A percentile compares a stretch with the other conserved stretches of the same genome.
Evolutionary conservation across 805 yeast species (phyloP).

Genomic region (Metschnikowia noctiluminum): DNA sequence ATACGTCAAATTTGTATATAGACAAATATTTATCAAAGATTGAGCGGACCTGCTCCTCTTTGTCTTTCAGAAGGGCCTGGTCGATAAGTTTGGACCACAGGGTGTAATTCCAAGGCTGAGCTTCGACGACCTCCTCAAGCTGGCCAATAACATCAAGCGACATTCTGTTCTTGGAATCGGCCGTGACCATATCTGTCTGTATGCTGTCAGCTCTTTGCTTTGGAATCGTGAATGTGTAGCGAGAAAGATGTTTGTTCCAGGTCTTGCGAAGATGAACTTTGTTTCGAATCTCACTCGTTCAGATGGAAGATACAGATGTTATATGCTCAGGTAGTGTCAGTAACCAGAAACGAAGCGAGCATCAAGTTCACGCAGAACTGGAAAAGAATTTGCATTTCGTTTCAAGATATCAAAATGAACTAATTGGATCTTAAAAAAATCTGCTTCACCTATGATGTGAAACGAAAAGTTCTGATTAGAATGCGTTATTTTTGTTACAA

Average conservation of each 20-base stretch:
- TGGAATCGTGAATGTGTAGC: too few species aligned
- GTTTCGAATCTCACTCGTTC: too few species aligned
- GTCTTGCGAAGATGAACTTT: too few species aligned
- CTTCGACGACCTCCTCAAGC: slow-evolving; percentile 51
- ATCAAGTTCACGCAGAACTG: background rate
- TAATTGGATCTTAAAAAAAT: too few species aligned
- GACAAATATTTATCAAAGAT: slow-evolving; percentile 58
- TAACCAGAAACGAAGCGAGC: background rate
- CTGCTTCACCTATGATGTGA: too few species aligned
- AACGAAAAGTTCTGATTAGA: too few species aligned
- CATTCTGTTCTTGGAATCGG: slow-evolving; percentile 23
- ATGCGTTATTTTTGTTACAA: background rate
- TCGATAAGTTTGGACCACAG: slow-evolving; percentile 58
- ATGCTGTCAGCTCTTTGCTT: too few species aligned
- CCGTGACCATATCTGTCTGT: slow-evolving; percentile 10
- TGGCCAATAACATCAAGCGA: slow-evolving; percentile 54
- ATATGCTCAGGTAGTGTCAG: background rate
- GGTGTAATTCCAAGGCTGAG: slow-evolving; percentile 49
- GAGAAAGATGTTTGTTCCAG: too few species aligned
- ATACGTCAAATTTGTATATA: slow-evolving; percentile 60
- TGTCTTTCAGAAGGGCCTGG: slow-evolving; percentile 48
- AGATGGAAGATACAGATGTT: too few species aligned
- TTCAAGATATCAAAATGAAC: too few species aligned
- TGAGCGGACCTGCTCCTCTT: slow-evolving; percentile 55
- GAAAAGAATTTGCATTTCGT: background rate